These are phyloP conservation scores for Bruguiera parviflora DNA, from an alignment of 345 rosid genomes.

Conservation along the genomic window DNA sequence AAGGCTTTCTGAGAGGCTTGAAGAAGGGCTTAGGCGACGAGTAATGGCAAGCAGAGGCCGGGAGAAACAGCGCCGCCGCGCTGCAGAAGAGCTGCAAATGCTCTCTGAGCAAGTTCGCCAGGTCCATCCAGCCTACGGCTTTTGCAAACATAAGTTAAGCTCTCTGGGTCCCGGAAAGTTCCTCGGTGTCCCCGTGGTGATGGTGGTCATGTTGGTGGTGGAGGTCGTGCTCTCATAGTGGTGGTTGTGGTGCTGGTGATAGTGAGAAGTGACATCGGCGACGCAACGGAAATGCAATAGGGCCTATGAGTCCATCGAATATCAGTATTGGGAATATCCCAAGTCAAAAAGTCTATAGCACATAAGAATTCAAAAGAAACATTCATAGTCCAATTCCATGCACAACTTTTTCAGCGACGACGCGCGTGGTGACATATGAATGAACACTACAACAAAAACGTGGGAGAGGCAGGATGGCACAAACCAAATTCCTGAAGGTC, in stretches of 20 bases:
- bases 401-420: no score
- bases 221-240: constrained; percentile 1
- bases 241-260: constrained; percentile 21
- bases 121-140: constrained; percentile 62
- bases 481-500: no score
- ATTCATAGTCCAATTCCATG: no score
- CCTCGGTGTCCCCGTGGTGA: constrained; percentile 35
- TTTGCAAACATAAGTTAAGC: constrained; percentile 55
- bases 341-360: no score
- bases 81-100: constrained; percentile 76
- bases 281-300: constrained; percentile 9
- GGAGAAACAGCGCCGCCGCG: constrained; percentile 64
- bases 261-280: constrained; percentile 1
- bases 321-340: no score
- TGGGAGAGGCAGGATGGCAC: no score
- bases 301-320: no score
- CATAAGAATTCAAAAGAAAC: no score
- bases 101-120: constrained; percentile 79
- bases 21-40: constrained; percentile 53
- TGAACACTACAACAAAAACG: no score
- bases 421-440: no score
- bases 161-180: constrained; percentile 47
- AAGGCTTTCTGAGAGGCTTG: constrained; percentile 65
- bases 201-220: constrained; percentile 26
- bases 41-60: constrained; percentile 71